A percentile compares a stretch with the other conserved stretches of the same genome.
Evolutionary conservation across 169 alveolate genomes (phyloP).

Genomic region (Plasmodium berghei): DNA sequence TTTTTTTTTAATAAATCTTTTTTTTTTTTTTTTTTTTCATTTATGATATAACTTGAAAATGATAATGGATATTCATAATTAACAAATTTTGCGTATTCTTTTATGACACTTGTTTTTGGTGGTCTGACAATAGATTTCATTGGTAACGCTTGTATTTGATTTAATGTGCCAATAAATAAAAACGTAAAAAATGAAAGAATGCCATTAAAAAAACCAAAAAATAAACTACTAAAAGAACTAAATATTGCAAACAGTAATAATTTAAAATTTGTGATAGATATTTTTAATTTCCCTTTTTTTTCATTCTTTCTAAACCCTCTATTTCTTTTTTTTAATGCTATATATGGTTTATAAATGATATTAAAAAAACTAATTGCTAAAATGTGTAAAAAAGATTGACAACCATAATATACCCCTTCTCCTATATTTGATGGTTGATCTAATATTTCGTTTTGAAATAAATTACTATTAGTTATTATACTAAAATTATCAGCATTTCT

Average conservation of each 20-base stretch:
- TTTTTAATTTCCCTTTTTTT: constrained; percentile 44
- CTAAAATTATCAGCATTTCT: constrained; percentile 76
- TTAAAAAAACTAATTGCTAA: constrained; percentile 78
- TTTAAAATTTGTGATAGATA: constrained; percentile 30
- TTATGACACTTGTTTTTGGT: constrained; percentile 72
- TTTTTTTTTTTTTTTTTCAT: constrained; percentile 70
- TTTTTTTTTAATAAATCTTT: constrained; percentile 79
- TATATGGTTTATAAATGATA: constrained; percentile 68
- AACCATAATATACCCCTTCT: constrained; percentile 84
- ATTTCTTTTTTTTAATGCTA: constrained; percentile 77
- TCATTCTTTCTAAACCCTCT: constrained; percentile 74
- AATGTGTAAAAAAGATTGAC: constrained; percentile 79
- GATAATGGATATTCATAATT: constrained; percentile 85
- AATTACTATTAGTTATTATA: constrained; percentile 73
- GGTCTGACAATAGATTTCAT: constrained; percentile 85
- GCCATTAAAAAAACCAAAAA: constrained; percentile 78
- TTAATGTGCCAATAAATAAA: constrained; percentile 80
- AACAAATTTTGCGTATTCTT: constrained; percentile 81
- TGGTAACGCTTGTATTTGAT: constrained; percentile 85
- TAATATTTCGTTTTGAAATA: constrained; percentile 78
- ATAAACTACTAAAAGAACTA: constrained; percentile 79
- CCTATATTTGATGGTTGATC: constrained; percentile 84
- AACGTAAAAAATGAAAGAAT: constrained; percentile 80
- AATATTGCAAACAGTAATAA: constrained; percentile 53
- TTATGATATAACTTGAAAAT: constrained; percentile 80